Conservation (phyloP, 768 basidiomycete species). For the Lactarius deliciosus region DNA sequence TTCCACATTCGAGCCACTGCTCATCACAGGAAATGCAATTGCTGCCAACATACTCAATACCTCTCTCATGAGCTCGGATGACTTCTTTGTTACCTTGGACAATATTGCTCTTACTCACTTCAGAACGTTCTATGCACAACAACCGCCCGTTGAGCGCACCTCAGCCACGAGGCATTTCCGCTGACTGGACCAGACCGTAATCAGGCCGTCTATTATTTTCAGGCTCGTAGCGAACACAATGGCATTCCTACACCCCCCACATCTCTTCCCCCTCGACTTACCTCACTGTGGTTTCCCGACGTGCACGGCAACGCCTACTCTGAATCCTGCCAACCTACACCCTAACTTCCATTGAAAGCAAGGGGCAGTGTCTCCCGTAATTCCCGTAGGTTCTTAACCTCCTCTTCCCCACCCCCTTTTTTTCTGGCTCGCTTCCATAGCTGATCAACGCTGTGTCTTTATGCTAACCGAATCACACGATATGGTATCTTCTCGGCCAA, state of each 20-base stretch:
- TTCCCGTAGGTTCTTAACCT: neutral
- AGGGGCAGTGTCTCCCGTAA: neutral
- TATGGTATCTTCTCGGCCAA: neutral
- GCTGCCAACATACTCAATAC: neutral
- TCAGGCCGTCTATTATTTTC: neutral
- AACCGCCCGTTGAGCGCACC: slow-evolving; percentile 1
- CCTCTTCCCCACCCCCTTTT: neutral
- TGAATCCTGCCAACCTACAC: neutral
- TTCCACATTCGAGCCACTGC: neutral
- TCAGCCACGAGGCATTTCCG: slow-evolving; percentile 10
- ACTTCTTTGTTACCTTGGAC: neutral
- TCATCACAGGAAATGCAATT: neutral
- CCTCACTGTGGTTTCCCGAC: slow-evolving; percentile 1
- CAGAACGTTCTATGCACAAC: neutral
- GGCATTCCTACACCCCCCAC: neutral
- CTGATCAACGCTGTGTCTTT: neutral
- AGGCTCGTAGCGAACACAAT: neutral
- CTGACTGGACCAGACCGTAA: neutral
- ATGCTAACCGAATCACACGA: neutral
- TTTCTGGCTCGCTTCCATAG: neutral
- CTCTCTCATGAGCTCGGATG: neutral
- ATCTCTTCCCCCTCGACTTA: neutral
- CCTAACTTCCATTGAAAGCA: neutral
- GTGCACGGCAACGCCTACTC: neutral
- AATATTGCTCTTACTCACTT: neutral